Percentiles rank a stretch among this genome's conserved stretches.
Conservation (phyloP, 129 eudicot genomes). For the Gnaphalium uliginosum region DNA sequence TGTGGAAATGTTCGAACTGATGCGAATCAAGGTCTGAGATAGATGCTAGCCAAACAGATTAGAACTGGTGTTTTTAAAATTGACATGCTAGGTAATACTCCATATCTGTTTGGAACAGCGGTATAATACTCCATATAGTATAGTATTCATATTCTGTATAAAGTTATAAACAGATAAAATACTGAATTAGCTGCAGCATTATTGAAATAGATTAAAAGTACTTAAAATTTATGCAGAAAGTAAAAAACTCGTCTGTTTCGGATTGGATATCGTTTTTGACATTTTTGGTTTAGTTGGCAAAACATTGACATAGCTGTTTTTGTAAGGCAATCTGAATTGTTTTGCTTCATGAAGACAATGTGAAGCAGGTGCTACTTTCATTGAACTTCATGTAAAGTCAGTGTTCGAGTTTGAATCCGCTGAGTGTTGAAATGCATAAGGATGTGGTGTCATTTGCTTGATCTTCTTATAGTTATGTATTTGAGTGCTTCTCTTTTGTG, state of each 20-base stretch:
- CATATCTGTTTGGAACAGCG: too few relatives aligned
- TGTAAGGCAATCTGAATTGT: constrained; percentile 3
- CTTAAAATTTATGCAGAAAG: neutral
- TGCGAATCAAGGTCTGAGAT: neutral
- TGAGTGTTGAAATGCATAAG: neutral
- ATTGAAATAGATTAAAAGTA: constrained; percentile 4
- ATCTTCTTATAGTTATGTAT: neutral
- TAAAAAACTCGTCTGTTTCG: neutral
- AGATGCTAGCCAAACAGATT: too few relatives aligned
- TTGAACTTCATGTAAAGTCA: constrained; percentile 5
- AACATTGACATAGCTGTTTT: neutral
- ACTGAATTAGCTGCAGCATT: constrained; percentile 14
- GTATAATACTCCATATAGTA: too few relatives aligned
- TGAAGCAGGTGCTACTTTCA: constrained; percentile 22
- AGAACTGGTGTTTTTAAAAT: constrained; percentile 4
- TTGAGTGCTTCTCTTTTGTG: neutral
- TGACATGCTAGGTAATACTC: constrained; percentile 3
- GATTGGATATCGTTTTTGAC: neutral
- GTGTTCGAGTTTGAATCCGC: neutral
- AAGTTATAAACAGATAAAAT: neutral
- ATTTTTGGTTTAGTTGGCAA: constrained; percentile 16
- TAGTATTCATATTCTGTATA: too few relatives aligned
- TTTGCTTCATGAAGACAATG: constrained; percentile 3
- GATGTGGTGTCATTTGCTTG: neutral
- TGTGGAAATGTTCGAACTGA: constrained; percentile 1